Evolutionary conservation across 139 green algal species (phyloP).

Genomic region (Pseudopediastrum boryanum): DNA sequence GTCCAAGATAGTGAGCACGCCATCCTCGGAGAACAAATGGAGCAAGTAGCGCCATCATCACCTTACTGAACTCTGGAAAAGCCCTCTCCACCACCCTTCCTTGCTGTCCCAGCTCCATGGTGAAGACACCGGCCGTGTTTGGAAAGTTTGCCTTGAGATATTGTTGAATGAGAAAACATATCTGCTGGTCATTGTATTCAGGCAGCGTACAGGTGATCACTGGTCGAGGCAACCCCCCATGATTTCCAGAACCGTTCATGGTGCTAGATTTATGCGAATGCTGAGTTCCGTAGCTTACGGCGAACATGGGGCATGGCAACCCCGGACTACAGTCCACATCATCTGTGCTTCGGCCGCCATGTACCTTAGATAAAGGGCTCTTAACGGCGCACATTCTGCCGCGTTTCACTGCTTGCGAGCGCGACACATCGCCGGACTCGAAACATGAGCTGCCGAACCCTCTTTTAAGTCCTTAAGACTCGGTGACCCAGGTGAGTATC

Average conservation of each 20-base stretch:
- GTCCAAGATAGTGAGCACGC: no score
- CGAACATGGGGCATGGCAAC: neutral
- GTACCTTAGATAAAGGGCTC: neutral
- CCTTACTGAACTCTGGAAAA: no score
- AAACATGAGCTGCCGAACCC: no score
- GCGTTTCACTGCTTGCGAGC: no score
- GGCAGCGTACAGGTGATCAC: constrained; percentile 14
- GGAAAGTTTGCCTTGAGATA: constrained; percentile 28
- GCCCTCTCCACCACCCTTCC: no score
- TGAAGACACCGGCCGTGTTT: constrained; percentile 16
- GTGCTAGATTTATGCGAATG: neutral
- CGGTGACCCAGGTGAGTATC: no score
- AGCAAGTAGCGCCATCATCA: no score
- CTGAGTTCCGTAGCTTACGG: neutral
- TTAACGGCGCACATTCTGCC: no score
- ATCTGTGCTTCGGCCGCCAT: neutral
- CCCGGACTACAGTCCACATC: neutral
- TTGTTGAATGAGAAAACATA: constrained; percentile 14
- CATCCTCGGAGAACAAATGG: no score
- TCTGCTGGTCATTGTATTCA: constrained; percentile 22
- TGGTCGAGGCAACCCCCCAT: neutral
- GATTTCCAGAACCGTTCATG: neutral
- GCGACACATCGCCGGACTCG: no score
- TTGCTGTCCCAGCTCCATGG: neutral
- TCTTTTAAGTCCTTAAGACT: no score